phyloP scores from a whole-genome alignment of 2,329 filamentous ascomycete genomes.

The Aspergillus calidoustus region DNA sequence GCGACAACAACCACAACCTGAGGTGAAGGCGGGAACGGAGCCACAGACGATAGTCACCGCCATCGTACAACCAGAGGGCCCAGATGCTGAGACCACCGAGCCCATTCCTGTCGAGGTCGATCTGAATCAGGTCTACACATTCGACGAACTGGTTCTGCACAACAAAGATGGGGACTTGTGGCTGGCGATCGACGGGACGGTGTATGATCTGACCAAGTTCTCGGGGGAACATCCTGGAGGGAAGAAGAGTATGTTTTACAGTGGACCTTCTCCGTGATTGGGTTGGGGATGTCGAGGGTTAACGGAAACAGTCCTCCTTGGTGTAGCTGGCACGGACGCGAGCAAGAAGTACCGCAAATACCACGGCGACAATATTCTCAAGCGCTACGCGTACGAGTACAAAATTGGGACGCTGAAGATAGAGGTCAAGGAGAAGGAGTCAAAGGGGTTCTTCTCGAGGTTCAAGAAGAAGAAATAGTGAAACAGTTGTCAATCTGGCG shows the following conservation, averaged over 20 bases:
- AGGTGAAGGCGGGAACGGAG: too few relatives aligned
- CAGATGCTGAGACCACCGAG: not conserved
- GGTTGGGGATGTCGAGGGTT: not conserved
- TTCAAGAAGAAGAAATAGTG: slow-evolving; percentile 7
- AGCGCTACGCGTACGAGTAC: slow-evolving; percentile 9
- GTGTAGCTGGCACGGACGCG: slow-evolving; percentile 20
- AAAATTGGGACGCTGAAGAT: slow-evolving; percentile 4
- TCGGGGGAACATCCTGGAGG: slow-evolving; percentile 31
- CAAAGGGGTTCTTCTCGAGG: slow-evolving; percentile 13
- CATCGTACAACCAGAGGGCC: not conserved
- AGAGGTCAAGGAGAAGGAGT: not conserved
- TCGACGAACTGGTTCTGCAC: slow-evolving; percentile 17
- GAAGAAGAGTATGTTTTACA: slow-evolving; percentile 22
- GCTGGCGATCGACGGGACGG: slow-evolving; percentile 30
- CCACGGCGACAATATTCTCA: slow-evolving; percentile 18
- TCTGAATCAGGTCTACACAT: not conserved
- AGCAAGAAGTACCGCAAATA: slow-evolving; percentile 26
- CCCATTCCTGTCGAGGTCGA: not conserved
- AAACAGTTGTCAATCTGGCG: not conserved
- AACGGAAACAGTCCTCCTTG: slow-evolving; percentile 15
- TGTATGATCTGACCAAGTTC: slow-evolving; percentile 33
- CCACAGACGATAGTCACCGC: not conserved
- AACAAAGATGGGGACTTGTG: slow-evolving; percentile 26
- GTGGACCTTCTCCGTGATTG: not conserved
- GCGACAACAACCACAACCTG: too few relatives aligned